Base-by-base conservation (phyloP, 106 monocot genomes). In the Dendrobium officinale region DNA sequence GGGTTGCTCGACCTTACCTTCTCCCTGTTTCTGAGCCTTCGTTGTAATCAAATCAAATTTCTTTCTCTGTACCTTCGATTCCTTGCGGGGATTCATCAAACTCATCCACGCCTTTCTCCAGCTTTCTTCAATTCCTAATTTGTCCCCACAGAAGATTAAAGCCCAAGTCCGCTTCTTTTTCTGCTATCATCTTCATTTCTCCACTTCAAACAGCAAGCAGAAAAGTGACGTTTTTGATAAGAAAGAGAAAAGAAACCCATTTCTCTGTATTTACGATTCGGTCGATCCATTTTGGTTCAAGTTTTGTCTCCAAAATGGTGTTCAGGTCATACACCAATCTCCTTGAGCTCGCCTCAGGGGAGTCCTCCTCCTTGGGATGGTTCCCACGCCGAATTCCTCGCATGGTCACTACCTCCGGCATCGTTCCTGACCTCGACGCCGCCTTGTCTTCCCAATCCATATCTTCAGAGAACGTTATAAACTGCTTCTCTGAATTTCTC, bases 271-370 rank as follows among this genome's bases (percentile, higher is more conserved):
- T 61, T n/a, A 4, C n/a, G 4, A 4, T 3, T 61, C 22, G 61
- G n/a, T 61, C 68, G 15, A 70, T 27, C 68, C 68, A 27, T 33
- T 33, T 33, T 33, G 26, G 68, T 68, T 68, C 11, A 68, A 68
- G 0, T 33, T 68, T 3, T 31, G 1, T 29, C 68, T 68, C 68
- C 68, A 64, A 77, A 72, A 92, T 92, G 92, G 90, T 88, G 17
- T 90, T 88, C 19, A 84, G 78, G 66, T n/a, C n/a, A n/a, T n/a
- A n/a, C n/a, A n/a, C n/a, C n/a, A n/a, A n/a, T n/a, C n/a, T n/a
- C n/a, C n/a, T 90, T 4, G 89, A 90, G 58, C 56, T 92, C 19
- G 90, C 82, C 76, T 80, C 92, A 67, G 92, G 85, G 45, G 89
- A 89, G 31, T 47, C 87, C 7, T 55, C 85, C 6, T 78, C 77